Evolutionary conservation across 2,329 filamentous ascomycete species (phyloP), one percentile per base, ranked within the genome.

Genomic region (Sporothrix humicola): DNA sequence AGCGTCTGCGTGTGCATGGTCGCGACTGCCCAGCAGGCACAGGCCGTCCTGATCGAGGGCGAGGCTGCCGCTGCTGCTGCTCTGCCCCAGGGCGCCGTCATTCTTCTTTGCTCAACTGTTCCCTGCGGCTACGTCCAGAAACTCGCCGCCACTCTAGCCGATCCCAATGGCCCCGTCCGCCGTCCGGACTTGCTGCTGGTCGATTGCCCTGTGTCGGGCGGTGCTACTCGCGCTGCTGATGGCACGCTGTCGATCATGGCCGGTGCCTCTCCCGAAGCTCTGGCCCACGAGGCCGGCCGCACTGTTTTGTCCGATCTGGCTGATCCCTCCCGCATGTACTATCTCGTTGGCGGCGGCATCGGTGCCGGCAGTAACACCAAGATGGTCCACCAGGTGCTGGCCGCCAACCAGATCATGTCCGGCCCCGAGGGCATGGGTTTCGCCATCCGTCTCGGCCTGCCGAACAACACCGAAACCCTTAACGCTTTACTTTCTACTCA

Each of bases 241-340:
- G 92, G 92, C 3, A 93, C 91, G 0, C 82, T 94, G 58, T 92
- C 91, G 7, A 94, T 95, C 79, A 93, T 95, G 88, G 91, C 91
- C 0, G 89, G 90, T 1, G 91, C 86, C 0, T 83, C 87, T 0
- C 84, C 87, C 0, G 84, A 83, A 2, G 88, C 88, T 5, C 81
- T 93, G 2, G 88, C 89, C 9, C 81, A 93, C 1, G 83, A 85
- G 48, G 87, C 86, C 73, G 90, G 86, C 0, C 85, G 84, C 26
- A 86, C 84, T 66, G 81, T 94, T 1, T 84, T 94, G 1, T 84
- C 88, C 71, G 87, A 87, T 76, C 88, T 95, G 84, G 88, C 91
- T 1, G 88, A 88, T 73, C 81, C 83, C 2, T 76, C 78, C 13
- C 93, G 92, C 79, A 82, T 94, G 5, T 91, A 89, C n/a, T 8